Base-by-base conservation (phyloP, 768 basidiomycete genomes). In the Rubroboletus pulcherrimus region DNA sequence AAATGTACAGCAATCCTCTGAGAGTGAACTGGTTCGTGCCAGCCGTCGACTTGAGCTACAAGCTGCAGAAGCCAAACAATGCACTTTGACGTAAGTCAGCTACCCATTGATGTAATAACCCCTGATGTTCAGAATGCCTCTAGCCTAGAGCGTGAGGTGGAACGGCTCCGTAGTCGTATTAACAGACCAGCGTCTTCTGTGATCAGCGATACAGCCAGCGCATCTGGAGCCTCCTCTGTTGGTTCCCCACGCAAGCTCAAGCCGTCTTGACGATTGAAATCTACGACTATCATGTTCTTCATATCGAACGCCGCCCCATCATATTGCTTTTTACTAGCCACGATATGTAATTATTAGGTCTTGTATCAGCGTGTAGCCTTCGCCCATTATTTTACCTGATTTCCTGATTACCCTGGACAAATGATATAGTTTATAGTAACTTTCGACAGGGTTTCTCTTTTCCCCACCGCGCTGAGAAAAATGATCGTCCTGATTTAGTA, bases 1-100 rank as follows among this genome's bases (percentile, higher is more conserved):
- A 46, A 53, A 49, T 58, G 17, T 57, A 43, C 55, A 90, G 89
- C 87, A 88, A 84, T 85, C 83, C 19, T 77, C 78, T 41, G 87
- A 86, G 71, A 83, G 75, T 58, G 75, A 79, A n/a, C 74, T 91
- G 4, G 83, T 86, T 61, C 77, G 86, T 11, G 81, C 80, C 24
- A 90, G 90, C 69, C 83, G 89, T 33, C 79, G 87, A 41, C 86
- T 86, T 37, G 90, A 91, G 63, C 79, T 87, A 38, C 89, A 92
- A 61, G 86, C 85, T 31, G 81, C 74, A 6, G 89, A 92, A 60
- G 83, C 81, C 63, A 87, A 83, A 68, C 86, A 89, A 68, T 81
- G 81, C 57, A 78, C 83, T 40, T 74, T 90, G 15, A 82, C 78
- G 89, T 90, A 63, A 49, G 85, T 69, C 24, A 31, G 5, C 53